These are phyloP conservation scores for Entophlyctis luteolus DNA, from an alignment of 192 early-diverging fungal species.

Conservation along the genomic window DNA sequence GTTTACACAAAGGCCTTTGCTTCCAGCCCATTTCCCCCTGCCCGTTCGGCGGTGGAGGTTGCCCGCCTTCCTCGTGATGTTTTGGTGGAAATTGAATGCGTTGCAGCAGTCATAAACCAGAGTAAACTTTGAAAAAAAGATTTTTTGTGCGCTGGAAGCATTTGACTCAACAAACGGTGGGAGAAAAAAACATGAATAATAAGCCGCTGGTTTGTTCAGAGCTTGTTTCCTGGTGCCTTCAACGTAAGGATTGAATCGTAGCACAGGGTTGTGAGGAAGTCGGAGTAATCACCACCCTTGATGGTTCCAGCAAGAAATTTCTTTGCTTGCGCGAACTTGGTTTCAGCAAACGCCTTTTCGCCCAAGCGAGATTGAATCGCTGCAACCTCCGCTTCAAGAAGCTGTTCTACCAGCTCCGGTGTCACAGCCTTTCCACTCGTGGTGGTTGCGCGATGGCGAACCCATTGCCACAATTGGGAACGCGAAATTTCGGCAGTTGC, in stretches of 20 bases:
- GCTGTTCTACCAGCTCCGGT: conserved; percentile 65
- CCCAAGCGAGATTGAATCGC: conserved; percentile 51
- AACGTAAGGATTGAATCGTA: conserved; percentile 79
- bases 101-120: conserved; percentile 50
- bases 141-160: not conserved
- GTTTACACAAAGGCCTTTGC: conserved; percentile 71
- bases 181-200: too few species aligned
- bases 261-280: conserved; percentile 90
- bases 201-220: too few species aligned
- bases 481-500: conserved; percentile 97
- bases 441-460: conserved; percentile 76
- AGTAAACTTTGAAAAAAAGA: not conserved
- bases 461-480: conserved; percentile 98
- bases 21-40: conserved; percentile 33
- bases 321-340: conserved; percentile 68
- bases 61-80: conserved; percentile 85
- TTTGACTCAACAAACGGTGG: not conserved
- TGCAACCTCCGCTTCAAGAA: conserved; percentile 86
- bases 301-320: conserved; percentile 70
- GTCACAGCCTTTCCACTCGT: conserved; percentile 78
- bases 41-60: conserved; percentile 73
- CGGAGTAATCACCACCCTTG: conserved; percentile 79
- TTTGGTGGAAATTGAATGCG: conserved; percentile 86
- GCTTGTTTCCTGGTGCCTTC: conserved; percentile 2
- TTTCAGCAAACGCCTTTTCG: conserved; percentile 57